phyloP scores from a whole-genome alignment of 768 basidiomycete species.

The Mycena epipterygia region DNA sequence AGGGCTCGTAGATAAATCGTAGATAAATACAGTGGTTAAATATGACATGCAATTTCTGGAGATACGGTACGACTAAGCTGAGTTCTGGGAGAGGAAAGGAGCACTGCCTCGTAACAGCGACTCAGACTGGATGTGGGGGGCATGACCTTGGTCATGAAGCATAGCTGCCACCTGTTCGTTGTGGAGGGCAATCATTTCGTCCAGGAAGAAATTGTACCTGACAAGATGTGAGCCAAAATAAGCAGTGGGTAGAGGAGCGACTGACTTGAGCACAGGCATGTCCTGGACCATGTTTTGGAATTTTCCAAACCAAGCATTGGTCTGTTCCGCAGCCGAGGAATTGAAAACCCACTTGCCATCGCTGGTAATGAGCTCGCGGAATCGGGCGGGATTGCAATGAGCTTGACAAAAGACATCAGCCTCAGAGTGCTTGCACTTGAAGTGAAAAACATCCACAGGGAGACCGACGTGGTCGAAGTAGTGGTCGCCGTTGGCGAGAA shows the following conservation, averaged over 20 bases:
- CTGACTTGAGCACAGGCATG: background rate
- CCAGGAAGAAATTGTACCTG: background rate
- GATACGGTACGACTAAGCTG: no score
- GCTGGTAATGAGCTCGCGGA: background rate
- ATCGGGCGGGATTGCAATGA: background rate
- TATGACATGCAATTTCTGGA: no score
- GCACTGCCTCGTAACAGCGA: background rate
- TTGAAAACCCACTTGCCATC: constrained; percentile 4
- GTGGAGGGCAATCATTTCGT: background rate
- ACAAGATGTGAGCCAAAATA: background rate
- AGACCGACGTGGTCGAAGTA: background rate
- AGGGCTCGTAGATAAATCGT: no score
- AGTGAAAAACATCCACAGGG: background rate
- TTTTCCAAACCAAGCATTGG: background rate
- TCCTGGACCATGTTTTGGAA: background rate
- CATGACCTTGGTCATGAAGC: background rate
- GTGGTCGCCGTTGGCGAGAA: background rate
- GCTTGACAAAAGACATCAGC: background rate
- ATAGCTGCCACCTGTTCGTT: background rate
- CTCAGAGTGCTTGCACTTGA: background rate
- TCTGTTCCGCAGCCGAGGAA: background rate
- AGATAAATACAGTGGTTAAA: no score
- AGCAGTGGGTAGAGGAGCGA: no score
- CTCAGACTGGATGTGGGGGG: background rate
- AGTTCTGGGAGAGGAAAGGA: no score